These are phyloP conservation scores for Raffaelea arxii DNA, from an alignment of 2,329 filamentous ascomycete species.

Conservation along the genomic window DNA sequence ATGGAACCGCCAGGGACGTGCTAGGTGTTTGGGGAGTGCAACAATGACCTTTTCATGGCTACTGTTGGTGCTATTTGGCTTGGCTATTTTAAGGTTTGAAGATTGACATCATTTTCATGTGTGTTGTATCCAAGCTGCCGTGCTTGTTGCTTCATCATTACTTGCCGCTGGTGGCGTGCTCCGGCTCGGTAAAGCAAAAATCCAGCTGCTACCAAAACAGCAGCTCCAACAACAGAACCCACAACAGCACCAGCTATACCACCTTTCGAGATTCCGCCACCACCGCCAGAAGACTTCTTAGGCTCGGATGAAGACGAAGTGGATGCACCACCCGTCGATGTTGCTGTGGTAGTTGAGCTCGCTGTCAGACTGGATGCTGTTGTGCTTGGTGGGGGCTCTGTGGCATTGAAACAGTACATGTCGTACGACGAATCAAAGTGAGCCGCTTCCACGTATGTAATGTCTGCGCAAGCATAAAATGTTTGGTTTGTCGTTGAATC, in stretches of 20 bases:
- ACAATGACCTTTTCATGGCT: too few relatives aligned
- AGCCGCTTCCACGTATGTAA: conserved; percentile 13
- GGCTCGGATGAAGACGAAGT: not conserved
- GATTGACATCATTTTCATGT: not conserved
- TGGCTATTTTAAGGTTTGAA: not conserved
- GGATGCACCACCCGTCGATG: not conserved
- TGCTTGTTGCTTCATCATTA: not conserved
- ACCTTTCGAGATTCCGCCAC: not conserved
- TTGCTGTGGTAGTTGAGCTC: conserved; percentile 3
- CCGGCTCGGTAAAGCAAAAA: not conserved
- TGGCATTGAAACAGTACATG: conserved; percentile 26
- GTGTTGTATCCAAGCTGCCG: not conserved
- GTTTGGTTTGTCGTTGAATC: conserved; percentile 18
- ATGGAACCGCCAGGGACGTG: not conserved
- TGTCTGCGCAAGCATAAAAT: conserved; percentile 27
- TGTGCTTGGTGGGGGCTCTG: conserved; percentile 6
- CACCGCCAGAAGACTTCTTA: not conserved
- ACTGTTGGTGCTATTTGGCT: too few relatives aligned
- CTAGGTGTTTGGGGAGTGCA: conserved; percentile 3
- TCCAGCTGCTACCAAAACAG: not conserved
- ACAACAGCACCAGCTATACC: not conserved
- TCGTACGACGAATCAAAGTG: conserved; percentile 18
- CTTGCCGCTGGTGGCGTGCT: not conserved
- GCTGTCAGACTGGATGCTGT: not conserved
- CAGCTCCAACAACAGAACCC: not conserved